Evolutionary conservation across 2,329 filamentous ascomycete species (phyloP).

Genomic region (Fusarium sp.): DNA sequence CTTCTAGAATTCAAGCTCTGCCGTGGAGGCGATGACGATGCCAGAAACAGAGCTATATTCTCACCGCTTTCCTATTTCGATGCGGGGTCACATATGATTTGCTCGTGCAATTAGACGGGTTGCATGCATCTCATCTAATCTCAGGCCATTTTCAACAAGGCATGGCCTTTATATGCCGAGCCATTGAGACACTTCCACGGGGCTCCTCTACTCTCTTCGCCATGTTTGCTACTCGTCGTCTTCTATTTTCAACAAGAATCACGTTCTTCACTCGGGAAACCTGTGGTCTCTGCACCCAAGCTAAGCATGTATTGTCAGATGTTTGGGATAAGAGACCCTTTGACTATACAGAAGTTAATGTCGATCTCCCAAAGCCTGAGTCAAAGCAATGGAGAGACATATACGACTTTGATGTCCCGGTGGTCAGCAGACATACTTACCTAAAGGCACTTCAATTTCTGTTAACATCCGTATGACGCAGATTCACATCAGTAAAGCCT

Average conservation of each 20-base stretch:
- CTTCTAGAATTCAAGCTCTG: slow-evolving; percentile 51
- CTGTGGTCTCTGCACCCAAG: slow-evolving; percentile 76
- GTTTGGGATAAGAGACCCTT: slow-evolving; percentile 75
- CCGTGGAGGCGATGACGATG: slow-evolving; percentile 40
- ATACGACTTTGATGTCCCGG: slow-evolving; percentile 85
- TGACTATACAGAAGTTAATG: slow-evolving; percentile 74
- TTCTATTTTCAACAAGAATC: slow-evolving; percentile 68
- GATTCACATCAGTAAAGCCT: slow-evolving; percentile 71
- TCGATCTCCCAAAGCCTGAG: slow-evolving; percentile 73
- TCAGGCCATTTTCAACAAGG: slow-evolving; percentile 26
- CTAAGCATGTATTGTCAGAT: slow-evolving; percentile 72
- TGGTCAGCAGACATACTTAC: slow-evolving; percentile 61
- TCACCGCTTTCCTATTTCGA: slow-evolving; percentile 50
- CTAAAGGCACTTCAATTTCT: background rate
- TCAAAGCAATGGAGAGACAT: slow-evolving; percentile 73
- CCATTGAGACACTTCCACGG: background rate
- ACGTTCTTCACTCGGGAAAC: slow-evolving; percentile 79
- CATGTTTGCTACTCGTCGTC: slow-evolving; percentile 62
- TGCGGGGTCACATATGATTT: slow-evolving; percentile 41
- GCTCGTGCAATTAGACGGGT: slow-evolving; percentile 17
- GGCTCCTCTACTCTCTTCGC: background rate
- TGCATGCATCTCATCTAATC: slow-evolving; percentile 1
- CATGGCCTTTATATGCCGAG: background rate
- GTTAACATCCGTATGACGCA: slow-evolving; percentile 40
- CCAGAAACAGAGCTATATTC: slow-evolving; percentile 15